These are phyloP conservation scores for Colletotrichum phormii DNA, from an alignment of 2,329 filamentous ascomycete species.

Conservation along the genomic window DNA sequence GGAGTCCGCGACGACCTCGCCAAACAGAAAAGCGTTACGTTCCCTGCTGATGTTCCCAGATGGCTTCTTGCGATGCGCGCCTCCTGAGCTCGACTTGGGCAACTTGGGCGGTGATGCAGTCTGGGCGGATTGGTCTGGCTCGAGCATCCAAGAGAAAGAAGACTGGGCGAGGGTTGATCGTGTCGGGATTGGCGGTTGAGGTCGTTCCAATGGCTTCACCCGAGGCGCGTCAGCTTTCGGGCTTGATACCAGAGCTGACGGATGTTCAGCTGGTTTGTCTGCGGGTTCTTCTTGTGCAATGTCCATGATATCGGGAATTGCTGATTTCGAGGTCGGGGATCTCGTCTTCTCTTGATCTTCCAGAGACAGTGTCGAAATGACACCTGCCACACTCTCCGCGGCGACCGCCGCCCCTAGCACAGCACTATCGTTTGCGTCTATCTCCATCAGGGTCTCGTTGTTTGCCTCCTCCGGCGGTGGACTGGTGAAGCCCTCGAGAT, in stretches of 20 bases:
- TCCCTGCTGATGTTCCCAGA: slow-evolving; percentile 61
- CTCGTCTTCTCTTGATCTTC: not conserved
- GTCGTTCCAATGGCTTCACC: slow-evolving; percentile 10
- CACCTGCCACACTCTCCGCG: slow-evolving; percentile 15
- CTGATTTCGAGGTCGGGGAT: not conserved
- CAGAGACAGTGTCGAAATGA: slow-evolving; percentile 28
- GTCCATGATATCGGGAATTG: slow-evolving; percentile 25
- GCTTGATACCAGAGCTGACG: slow-evolving; percentile 13
- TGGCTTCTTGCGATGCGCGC: slow-evolving; percentile 51
- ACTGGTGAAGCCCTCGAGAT: slow-evolving; percentile 27
- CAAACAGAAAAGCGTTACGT: slow-evolving; percentile 70
- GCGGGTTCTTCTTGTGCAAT: slow-evolving; percentile 19
- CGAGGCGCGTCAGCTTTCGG: not conserved
- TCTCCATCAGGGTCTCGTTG: slow-evolving; percentile 25
- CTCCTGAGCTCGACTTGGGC: slow-evolving; percentile 39
- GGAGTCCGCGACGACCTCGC: slow-evolving; percentile 58
- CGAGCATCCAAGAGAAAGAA: slow-evolving; percentile 84
- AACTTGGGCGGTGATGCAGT: slow-evolving; percentile 45
- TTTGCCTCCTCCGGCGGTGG: slow-evolving; percentile 13
- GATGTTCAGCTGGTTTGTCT: slow-evolving; percentile 1
- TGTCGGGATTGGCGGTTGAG: slow-evolving; percentile 62
- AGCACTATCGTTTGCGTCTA: slow-evolving; percentile 9
- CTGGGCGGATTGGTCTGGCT: slow-evolving; percentile 58
- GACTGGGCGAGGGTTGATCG: slow-evolving; percentile 78
- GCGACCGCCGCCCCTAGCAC: not conserved